Evolutionary conservation across 1,284 basidiomycete species (phyloP).

Genomic region (Malassezia sp.): DNA sequence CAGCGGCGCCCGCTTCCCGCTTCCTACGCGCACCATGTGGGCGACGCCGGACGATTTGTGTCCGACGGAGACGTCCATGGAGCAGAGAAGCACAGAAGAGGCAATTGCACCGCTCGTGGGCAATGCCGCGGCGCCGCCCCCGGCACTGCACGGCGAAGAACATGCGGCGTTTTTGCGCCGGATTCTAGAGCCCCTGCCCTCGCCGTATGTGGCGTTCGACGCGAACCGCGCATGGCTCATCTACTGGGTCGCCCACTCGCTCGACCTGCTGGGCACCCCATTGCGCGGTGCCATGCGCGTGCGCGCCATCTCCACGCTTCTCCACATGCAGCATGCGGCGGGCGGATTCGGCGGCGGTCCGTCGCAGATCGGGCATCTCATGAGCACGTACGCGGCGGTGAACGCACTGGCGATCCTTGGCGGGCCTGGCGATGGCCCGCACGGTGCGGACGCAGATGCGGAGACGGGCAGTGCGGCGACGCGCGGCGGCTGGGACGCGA

Average conservation of each 20-base stretch:
- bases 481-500: constrained; percentile 46
- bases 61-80: constrained; percentile 29
- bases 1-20: too few relatives aligned
- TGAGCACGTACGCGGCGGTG: constrained; percentile 81
- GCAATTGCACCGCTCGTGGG: constrained; percentile 24
- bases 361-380: constrained; percentile 71
- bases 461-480: constrained; percentile 53
- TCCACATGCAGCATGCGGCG: constrained; percentile 36
- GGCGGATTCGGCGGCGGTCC: constrained; percentile 90
- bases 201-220: constrained; percentile 37
- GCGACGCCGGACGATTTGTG: constrained; percentile 28
- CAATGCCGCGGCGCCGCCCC: constrained; percentile 10
- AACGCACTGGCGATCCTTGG: constrained; percentile 74
- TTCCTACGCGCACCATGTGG: constrained; percentile 11
- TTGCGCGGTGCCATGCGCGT: constrained; percentile 23
- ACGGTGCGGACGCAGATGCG: constrained; percentile 17
- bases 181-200: constrained; percentile 34
- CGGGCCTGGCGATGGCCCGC: constrained; percentile 49
- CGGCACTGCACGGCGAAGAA: constrained; percentile 25
- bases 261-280: constrained; percentile 30
- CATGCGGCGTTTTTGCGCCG: constrained; percentile 37
- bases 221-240: constrained; percentile 42
- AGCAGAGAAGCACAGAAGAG: constrained; percentile 33
- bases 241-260: constrained; percentile 42
- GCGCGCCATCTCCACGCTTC: constrained; percentile 37